Evolutionary conservation across 1,284 basidiomycete species (phyloP).

Genomic region (Ustilago nuda): DNA sequence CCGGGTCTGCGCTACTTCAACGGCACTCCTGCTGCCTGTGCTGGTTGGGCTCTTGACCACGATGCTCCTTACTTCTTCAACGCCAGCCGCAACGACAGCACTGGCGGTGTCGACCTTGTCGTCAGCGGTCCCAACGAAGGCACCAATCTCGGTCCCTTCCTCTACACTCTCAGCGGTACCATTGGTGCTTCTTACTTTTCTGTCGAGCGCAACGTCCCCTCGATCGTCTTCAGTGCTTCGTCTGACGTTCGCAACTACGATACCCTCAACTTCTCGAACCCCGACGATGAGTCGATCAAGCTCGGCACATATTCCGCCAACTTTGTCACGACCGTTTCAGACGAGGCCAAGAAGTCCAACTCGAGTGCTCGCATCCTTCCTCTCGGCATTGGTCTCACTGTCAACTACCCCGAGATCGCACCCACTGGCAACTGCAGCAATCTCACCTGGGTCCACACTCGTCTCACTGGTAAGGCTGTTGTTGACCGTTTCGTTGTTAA

Average conservation of each 20-base stretch:
- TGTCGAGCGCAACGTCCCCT: slow-evolving; percentile 53
- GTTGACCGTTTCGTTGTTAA: slow-evolving; percentile 55
- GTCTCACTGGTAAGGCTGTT: slow-evolving; percentile 58
- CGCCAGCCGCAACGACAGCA: slow-evolving; percentile 20
- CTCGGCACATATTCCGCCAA: slow-evolving; percentile 56
- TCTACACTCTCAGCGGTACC: slow-evolving; percentile 63
- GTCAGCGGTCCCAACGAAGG: slow-evolving; percentile 53
- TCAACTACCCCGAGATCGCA: slow-evolving; percentile 57
- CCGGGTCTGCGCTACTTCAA: slow-evolving; percentile 54
- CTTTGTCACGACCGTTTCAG: slow-evolving; percentile 53
- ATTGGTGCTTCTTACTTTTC: slow-evolving; percentile 56
- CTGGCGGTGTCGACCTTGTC: slow-evolving; percentile 41
- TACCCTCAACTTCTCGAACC: slow-evolving; percentile 43
- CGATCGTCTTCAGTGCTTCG: slow-evolving; percentile 59
- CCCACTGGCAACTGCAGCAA: slow-evolving; percentile 40
- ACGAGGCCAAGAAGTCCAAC: slow-evolving; percentile 38
- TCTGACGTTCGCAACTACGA: slow-evolving; percentile 47
- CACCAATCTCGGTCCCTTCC: slow-evolving; percentile 55
- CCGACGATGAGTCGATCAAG: slow-evolving; percentile 52
- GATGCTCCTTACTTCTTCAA: slow-evolving; percentile 50
- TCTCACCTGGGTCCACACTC: slow-evolving; percentile 36
- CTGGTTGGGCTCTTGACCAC: slow-evolving; percentile 53
- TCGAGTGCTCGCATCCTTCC: slow-evolving; percentile 39
- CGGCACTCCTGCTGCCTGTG: slow-evolving; percentile 52
- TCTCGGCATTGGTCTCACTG: slow-evolving; percentile 53